These are phyloP conservation scores for Mycena albidolilacea DNA, from an alignment of 768 basidiomycete genomes.

Conservation along the genomic window DNA sequence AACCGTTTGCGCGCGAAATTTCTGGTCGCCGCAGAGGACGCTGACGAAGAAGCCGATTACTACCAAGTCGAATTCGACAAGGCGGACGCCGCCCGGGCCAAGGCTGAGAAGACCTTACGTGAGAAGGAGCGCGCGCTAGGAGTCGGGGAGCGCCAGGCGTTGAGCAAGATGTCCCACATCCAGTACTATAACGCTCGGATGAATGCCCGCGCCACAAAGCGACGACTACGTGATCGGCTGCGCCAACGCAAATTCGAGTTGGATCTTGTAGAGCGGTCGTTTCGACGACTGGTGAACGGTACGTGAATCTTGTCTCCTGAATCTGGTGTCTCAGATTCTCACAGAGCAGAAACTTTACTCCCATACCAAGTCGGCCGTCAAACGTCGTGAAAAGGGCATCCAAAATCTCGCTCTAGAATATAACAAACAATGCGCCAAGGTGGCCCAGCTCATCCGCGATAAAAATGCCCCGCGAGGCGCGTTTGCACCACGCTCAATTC, in stretches of 20 bases:
- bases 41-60: slow-evolving; percentile 4
- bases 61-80: background rate
- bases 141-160: background rate
- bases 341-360: slow-evolving; percentile 6
- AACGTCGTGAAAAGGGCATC: slow-evolving; percentile 1
- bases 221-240: background rate
- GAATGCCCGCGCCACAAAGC: slow-evolving; percentile 7
- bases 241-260: slow-evolving; percentile 6
- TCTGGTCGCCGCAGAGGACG: background rate
- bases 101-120: background rate
- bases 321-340: background rate
- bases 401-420: background rate
- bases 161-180: slow-evolving; percentile 6
- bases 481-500: background rate
- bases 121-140: background rate
- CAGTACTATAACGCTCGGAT: slow-evolving; percentile 6
- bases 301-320: background rate
- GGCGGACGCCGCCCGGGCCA: background rate
- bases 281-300: background rate
- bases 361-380: background rate
- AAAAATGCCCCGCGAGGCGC: slow-evolving; percentile 2
- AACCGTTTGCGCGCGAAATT: background rate
- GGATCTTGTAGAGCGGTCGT: background rate
- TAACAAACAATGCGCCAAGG: slow-evolving; percentile 4
- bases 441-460: slow-evolving; percentile 2